phyloP scores from a whole-genome alignment of 2,329 filamentous ascomycete genomes.

The Uncinocarpus reesii region DNA sequence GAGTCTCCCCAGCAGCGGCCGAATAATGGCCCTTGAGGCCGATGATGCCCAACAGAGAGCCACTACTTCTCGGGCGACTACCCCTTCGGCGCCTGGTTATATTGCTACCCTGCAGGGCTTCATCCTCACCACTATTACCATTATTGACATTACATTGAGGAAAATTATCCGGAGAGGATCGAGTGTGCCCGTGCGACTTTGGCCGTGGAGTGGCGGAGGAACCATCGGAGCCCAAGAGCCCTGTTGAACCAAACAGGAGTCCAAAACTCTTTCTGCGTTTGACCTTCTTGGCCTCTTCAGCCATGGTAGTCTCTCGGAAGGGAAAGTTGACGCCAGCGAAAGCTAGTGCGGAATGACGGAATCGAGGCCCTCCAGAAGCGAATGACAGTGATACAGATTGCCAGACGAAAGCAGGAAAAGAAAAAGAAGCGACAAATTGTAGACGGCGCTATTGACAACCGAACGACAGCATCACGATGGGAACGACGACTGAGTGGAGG shows the following conservation, averaged over 20 bases:
- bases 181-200: conserved; percentile 22
- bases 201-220: conserved; percentile 3
- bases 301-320: conserved; percentile 5
- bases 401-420: background rate
- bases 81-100: conserved; percentile 6
- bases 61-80: conserved; percentile 14
- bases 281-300: conserved; percentile 10
- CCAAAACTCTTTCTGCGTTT: conserved; percentile 13
- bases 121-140: background rate
- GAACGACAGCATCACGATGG: conserved; percentile 1
- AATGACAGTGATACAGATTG: background rate
- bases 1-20: conserved; percentile 6
- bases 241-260: conserved; percentile 10
- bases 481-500: background rate
- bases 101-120: background rate
- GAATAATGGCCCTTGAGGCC: conserved; percentile 3
- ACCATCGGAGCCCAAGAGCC: conserved; percentile 12
- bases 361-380: conserved; percentile 11
- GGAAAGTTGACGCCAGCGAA: conserved; percentile 5
- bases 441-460: conserved; percentile 4
- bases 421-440: background rate
- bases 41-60: conserved; percentile 13
- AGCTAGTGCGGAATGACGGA: conserved; percentile 13
- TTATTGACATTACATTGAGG: background rate
- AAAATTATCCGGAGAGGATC: conserved; percentile 31